These are phyloP conservation scores for Naganishia onofrii DNA, from an alignment of 768 basidiomycete species.

Conservation along the genomic window DNA sequence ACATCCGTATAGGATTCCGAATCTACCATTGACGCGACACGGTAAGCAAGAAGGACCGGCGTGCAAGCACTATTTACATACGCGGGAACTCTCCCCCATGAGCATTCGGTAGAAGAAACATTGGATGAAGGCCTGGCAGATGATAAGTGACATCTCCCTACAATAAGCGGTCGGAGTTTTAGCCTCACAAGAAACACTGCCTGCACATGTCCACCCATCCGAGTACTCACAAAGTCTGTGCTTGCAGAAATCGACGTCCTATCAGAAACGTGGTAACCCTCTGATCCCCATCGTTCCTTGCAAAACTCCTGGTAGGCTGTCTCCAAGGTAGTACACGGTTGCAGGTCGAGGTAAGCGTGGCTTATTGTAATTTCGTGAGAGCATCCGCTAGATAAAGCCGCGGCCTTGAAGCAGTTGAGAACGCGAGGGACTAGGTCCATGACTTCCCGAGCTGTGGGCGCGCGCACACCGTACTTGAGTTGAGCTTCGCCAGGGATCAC, in stretches of 20 bases:
- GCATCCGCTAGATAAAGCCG: conserved; percentile 16
- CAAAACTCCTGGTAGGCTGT: conserved; percentile 19
- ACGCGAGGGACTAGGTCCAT: conserved; percentile 21
- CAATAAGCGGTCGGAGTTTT: no score
- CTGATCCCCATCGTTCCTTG: conserved; percentile 4
- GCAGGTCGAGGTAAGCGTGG: conserved; percentile 24
- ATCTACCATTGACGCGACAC: not conserved
- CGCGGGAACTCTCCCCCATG: conserved; percentile 23
- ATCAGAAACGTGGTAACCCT: not conserved
- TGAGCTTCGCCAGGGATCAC: conserved; percentile 31
- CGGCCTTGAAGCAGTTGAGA: conserved; percentile 27
- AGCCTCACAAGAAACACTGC: no score
- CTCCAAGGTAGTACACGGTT: conserved; percentile 20
- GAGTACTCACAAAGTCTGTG: conserved; percentile 21
- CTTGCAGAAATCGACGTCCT: conserved; percentile 15
- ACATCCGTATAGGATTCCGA: conserved; percentile 5
- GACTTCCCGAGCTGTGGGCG: conserved; percentile 21
- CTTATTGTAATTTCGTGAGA: not conserved
- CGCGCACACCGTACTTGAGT: conserved; percentile 31
- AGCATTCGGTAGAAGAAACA: conserved; percentile 24
- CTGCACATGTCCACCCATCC: not conserved
- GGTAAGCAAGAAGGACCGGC: not conserved
- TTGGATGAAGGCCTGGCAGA: conserved; percentile 24
- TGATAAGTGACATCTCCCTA: conserved; percentile 26
- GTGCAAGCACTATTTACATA: not conserved